Percentiles rank a stretch among this genome's conserved stretches.
phyloP scores from a whole-genome alignment of 176 grass and related monocot genomes.

The Aechmea fasciata region DNA sequence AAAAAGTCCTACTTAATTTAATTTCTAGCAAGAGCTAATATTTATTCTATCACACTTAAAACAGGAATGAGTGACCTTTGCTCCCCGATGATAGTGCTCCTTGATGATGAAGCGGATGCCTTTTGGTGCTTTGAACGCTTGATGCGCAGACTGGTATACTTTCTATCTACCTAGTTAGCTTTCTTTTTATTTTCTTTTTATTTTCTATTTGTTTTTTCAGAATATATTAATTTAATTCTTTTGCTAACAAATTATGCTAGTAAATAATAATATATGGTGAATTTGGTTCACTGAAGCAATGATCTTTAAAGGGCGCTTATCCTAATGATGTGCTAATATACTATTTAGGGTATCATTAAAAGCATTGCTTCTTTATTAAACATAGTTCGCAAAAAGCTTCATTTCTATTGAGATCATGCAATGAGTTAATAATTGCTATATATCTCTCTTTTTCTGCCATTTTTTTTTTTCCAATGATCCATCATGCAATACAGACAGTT shows the following conservation, averaged over 20 bases:
- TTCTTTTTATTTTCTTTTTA: background rate
- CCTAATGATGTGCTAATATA: background rate
- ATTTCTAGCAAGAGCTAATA: background rate
- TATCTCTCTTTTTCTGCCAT: background rate
- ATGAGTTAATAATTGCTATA: no score
- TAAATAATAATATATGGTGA: no score
- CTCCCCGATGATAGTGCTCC: conserved; percentile 92
- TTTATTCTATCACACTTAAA: conserved; percentile 19
- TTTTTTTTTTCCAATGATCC: background rate
- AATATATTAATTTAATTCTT: background rate
- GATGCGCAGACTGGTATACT: conserved; percentile 92
- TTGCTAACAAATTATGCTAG: no score
- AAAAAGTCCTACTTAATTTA: conserved; percentile 6
- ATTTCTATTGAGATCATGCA: background rate
- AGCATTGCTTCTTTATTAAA: background rate
- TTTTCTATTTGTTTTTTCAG: background rate
- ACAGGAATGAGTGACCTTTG: conserved; percentile 99
- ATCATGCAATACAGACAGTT: no score
- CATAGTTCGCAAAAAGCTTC: background rate
- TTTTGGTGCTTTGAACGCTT: conserved; percentile 98
- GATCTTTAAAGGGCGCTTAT: no score
- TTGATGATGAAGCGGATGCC: conserved; percentile 89
- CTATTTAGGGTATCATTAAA: background rate
- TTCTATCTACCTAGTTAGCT: conserved; percentile 6
- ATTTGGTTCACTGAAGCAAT: no score